Evolutionary conservation across 345 rosid genomes (phyloP), one percentile per base, ranked within the genome.

Genomic region (Gossypium bickii): DNA sequence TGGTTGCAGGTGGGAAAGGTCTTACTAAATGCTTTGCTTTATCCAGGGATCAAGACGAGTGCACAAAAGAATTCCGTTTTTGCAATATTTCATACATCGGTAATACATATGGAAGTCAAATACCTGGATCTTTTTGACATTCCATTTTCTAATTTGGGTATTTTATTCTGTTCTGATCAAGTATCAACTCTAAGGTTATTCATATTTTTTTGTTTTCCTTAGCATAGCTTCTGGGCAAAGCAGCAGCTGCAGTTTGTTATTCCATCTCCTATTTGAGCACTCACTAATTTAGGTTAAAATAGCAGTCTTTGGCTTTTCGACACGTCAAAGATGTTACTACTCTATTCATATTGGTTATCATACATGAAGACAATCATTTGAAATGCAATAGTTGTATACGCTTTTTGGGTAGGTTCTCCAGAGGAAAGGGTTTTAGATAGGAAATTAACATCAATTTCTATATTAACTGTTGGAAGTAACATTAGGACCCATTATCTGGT

Each of bases 41-140:
- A 95, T 73, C 84, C 88, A 63, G 97, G 98, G 83, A 91, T 95
- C 83, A 91, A 89, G 88, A 95, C 94, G 22, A 89, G 61, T 84
- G 43, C 78, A 17, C 94, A 87, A 52, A 93, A 90, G 88, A 93
- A 88, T 82, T 88, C 99, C n/a, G 49, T 93, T 10, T 97, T 90
- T 69, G 96, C 91, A 10, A 90, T 95, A 88, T 93, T 95, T 29
- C 99, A 93, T 74, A 87, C 96, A 76, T 80, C 85, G 90, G 98
- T 95, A 91, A 86, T 59, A 2, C 73, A 66, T 77, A 4, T 48
- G 45, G 10, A 25, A 55, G 18, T 11, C 20, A 27, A 76, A 61
- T 53, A 51, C 55, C 27, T 74, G n/a, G 53, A 16, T 12, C 24
- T 24, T 22, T 66, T 20, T 2, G 51, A 1, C 9, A 1, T 18